phyloP scores from a whole-genome alignment of 2,329 filamentous ascomycete genomes.

The Xylaria sp. region DNA sequence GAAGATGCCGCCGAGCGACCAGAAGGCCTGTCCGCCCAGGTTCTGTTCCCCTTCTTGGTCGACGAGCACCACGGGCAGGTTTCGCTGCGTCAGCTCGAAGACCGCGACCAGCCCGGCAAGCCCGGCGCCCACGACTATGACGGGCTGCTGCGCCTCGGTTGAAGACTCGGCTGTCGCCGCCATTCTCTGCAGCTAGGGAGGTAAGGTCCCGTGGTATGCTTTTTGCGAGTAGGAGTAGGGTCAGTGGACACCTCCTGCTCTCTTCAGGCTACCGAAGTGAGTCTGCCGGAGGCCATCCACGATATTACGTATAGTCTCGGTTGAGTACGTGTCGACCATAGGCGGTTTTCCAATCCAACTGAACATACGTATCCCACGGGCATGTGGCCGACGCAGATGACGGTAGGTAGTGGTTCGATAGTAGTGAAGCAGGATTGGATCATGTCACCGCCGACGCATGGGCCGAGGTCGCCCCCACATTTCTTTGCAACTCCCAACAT shows the following conservation, averaged over 20 bases:
- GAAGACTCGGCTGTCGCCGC: conserved; percentile 11
- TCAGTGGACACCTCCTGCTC: neutral
- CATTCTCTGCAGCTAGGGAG: conserved; percentile 11
- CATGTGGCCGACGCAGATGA: neutral
- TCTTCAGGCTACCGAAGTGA: neutral
- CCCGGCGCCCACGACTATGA: conserved; percentile 67
- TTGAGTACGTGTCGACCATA: too few species aligned
- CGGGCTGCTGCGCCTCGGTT: conserved; percentile 49
- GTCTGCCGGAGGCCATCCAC: neutral
- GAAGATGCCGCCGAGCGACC: conserved; percentile 72
- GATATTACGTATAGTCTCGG: neutral
- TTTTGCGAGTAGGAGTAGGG: neutral
- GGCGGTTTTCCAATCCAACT: neutral
- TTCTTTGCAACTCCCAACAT: neutral
- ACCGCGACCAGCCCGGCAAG: conserved; percentile 70
- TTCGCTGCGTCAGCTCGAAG: conserved; percentile 63
- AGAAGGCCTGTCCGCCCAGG: conserved; percentile 71
- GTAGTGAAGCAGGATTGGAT: neutral
- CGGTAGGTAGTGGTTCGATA: conserved; percentile 30
- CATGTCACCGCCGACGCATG: neutral
- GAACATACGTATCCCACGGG: neutral
- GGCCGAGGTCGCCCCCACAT: conserved; percentile 8
- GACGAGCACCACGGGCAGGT: conserved; percentile 62
- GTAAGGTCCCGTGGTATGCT: neutral
- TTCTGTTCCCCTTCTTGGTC: conserved; percentile 69